Evolutionary conservation across 1,284 basidiomycete species (phyloP).

Genomic region (Agroathelia rolfsii): DNA sequence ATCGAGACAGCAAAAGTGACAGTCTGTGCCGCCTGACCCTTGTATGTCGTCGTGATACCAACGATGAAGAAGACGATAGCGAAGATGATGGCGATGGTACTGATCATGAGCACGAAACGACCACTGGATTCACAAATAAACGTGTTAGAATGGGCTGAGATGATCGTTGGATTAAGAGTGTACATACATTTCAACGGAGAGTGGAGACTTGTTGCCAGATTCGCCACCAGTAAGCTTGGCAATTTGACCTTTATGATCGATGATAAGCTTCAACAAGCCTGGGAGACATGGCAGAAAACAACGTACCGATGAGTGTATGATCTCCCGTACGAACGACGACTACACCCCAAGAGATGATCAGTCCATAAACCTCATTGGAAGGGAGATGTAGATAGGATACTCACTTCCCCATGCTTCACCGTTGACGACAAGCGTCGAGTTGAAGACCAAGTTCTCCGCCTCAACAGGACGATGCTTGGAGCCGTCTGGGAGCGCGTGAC

Average conservation of each 20-base stretch:
- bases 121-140: slow-evolving; percentile 23
- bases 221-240: slow-evolving; percentile 55
- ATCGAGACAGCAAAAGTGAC: slow-evolving; percentile 64
- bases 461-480: slow-evolving; percentile 41
- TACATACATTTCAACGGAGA: slow-evolving; percentile 54
- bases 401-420: slow-evolving; percentile 58
- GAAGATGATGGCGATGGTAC: slow-evolving; percentile 49
- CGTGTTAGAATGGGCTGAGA: not conserved
- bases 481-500: slow-evolving; percentile 36
- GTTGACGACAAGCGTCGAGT: slow-evolving; percentile 57
- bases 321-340: slow-evolving; percentile 62
- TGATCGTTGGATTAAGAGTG: not conserved
- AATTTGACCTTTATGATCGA: slow-evolving; percentile 38
- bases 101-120: slow-evolving; percentile 51
- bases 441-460: slow-evolving; percentile 58
- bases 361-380: too few species aligned
- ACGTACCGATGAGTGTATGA: slow-evolving; percentile 49
- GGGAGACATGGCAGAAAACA: not conserved
- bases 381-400: slow-evolving; percentile 16
- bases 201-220: slow-evolving; percentile 53
- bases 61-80: slow-evolving; percentile 57
- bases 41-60: slow-evolving; percentile 56
- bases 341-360: slow-evolving; percentile 13
- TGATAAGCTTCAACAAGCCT: slow-evolving; percentile 3
- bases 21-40: slow-evolving; percentile 46